Evolutionary conservation across 2,329 filamentous ascomycete species (phyloP), one percentile per base, ranked within the genome.

Genomic region (Diaporthe sp.): DNA sequence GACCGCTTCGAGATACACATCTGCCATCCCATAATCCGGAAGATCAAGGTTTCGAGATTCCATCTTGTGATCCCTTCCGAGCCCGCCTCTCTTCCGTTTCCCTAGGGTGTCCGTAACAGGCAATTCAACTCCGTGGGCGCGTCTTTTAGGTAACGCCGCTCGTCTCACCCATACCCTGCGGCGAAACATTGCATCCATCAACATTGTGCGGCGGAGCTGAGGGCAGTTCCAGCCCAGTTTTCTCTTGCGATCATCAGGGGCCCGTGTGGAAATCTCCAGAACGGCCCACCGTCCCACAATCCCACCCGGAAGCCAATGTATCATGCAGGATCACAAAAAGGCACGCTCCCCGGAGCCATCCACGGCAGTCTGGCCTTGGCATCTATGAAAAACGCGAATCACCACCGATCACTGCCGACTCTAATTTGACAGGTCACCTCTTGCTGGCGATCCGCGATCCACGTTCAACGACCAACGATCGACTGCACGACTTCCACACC

Each of bases 301-400:
- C 46, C 46, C 31, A 25, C 44, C 46, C 46, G 65, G 65, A 53
- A 53, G 44, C 22, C 39, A 39, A 44, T 44, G 60, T 46, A 53
- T 53, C 65, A 65, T 53, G 65, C 65, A 53, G 65, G 31, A 68
- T 53, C 65, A 68, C 65, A 68, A 68, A 68, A 68, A 42, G 65
- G 46, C 46, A 39, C 46, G 65, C 65, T 53, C 65, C 65, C 65
- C 65, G 65, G 65, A 53, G 31, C 46, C 22, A 37, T 51, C 62
- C 34, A 68, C 62, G 62, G 46, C 62, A 68, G 28, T 39, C 34
- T 37, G 22, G 62, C 62, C 62, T 68, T 68, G 62, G 62, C 62
- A 37, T 51, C 28, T 68, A 53, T 13, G n/a, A 25, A n/a, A n/a
- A 39, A 53, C n/a, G 31, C 46, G 34, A 53, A 53, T 53, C 65